Percentiles rank a stretch among this genome's conserved stretches.
Evolutionary conservation across 139 green algal genomes (phyloP).

Genomic region (Astrephomene gubernaculifera): DNA sequence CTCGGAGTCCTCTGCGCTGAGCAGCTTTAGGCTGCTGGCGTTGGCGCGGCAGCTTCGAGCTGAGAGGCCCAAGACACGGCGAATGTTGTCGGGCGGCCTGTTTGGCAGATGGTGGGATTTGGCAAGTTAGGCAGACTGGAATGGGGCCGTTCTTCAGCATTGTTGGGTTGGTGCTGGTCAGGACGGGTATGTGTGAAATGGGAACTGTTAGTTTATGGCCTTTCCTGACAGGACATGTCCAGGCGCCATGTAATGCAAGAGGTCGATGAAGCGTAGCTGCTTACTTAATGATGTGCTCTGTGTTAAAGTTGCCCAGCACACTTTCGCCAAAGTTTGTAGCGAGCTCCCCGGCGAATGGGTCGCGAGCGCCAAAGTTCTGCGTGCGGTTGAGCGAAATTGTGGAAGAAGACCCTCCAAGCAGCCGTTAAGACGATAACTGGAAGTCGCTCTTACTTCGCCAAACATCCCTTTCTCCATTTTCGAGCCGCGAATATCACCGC

Average conservation of each 20-base stretch:
- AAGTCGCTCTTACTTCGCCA: constrained; percentile 51
- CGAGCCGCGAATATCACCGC: background rate
- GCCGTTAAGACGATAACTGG: too few species aligned
- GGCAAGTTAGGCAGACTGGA: too few species aligned
- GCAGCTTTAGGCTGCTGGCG: constrained; percentile 26
- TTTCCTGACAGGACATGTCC: too few species aligned
- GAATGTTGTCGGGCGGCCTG: constrained; percentile 61
- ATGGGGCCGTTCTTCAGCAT: too few species aligned
- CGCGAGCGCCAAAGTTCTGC: constrained; percentile 89
- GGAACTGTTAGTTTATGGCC: too few species aligned
- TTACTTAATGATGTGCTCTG: constrained; percentile 90
- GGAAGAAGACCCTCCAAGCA: too few species aligned
- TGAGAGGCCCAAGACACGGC: constrained; percentile 48
- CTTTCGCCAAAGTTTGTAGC: constrained; percentile 87
- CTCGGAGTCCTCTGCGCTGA: constrained; percentile 53
- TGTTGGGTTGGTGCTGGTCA: too few species aligned
- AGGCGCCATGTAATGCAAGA: too few species aligned
- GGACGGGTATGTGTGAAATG: too few species aligned
- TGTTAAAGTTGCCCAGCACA: constrained; percentile 91
- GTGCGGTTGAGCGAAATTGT: too few species aligned
- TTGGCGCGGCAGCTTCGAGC: constrained; percentile 62
- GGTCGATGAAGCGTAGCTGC: background rate
- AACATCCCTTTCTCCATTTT: constrained; percentile 59
- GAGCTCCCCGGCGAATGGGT: constrained; percentile 87
- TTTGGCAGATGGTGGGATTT: background rate